These are phyloP conservation scores for Trichoderma gamsii DNA, from an alignment of 495 filamentous ascomycete genomes.

Conservation along the genomic window DNA sequence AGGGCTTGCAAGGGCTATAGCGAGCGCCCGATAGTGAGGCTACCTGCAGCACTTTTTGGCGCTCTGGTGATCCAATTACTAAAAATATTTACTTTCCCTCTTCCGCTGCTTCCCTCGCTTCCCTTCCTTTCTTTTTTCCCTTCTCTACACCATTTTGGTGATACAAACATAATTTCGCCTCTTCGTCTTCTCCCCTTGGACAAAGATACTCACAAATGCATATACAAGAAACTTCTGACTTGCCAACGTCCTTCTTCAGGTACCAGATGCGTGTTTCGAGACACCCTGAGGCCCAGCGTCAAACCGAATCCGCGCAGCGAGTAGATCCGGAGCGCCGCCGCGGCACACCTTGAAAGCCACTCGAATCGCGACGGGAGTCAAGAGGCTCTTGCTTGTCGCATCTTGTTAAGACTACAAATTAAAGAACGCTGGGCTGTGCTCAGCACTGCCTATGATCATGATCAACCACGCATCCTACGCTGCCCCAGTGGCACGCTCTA, in stretches of 20 bases:
- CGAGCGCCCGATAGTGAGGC: background rate
- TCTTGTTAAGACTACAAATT: background rate
- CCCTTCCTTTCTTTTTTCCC: constrained; percentile 20
- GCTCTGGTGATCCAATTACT: constrained; percentile 1
- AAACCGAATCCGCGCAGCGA: constrained; percentile 36
- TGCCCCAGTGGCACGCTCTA: constrained; percentile 59
- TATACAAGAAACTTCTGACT: constrained; percentile 32
- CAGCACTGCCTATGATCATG: background rate
- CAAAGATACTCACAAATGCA: constrained; percentile 35
- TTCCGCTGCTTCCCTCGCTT: constrained; percentile 14
- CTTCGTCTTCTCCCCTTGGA: constrained; percentile 7
- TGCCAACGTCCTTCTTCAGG: constrained; percentile 39
- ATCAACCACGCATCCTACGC: background rate
- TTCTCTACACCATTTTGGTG: constrained; percentile 27
- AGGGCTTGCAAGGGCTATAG: constrained; percentile 4
- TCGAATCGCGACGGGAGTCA: constrained; percentile 23
- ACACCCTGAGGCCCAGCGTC: constrained; percentile 34
- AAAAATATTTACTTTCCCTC: constrained; percentile 9
- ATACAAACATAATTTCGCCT: constrained; percentile 18
- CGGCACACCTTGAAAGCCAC: constrained; percentile 40
- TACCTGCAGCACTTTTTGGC: constrained; percentile 4
- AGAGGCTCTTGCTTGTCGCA: constrained; percentile 15
- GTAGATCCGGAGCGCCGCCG: constrained; percentile 46
- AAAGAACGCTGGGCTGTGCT: background rate
- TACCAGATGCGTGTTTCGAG: constrained; percentile 43